These are phyloP conservation scores for Thuja plicata DNA, from an alignment of 83 land plant genomes.

Conservation along the genomic window DNA sequence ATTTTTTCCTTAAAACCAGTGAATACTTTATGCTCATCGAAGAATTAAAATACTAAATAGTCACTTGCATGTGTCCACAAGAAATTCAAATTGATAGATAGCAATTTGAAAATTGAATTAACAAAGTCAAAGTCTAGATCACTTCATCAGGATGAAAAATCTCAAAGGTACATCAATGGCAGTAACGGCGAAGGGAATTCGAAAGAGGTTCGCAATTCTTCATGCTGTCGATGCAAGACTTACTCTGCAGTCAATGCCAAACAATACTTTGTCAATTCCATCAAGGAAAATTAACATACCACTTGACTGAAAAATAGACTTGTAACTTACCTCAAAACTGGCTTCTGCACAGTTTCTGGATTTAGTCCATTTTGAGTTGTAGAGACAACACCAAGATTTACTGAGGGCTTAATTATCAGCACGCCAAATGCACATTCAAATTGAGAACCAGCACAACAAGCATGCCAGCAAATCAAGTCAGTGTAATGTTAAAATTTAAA, in stretches of 20 bases:
- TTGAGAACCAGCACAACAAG: neutral
- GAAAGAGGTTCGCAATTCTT: neutral
- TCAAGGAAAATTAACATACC: neutral
- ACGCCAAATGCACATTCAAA: constrained; percentile 3
- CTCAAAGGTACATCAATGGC: neutral
- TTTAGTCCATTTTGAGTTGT: constrained; percentile 26
- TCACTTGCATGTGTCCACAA: constrained; percentile 8
- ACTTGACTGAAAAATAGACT: neutral
- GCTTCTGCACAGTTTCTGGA: constrained; percentile 34
- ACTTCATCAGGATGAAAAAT: constrained; percentile 2
- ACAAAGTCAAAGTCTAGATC: neutral
- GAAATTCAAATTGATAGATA: neutral
- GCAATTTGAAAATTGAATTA: constrained; percentile 1
- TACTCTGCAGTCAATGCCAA: constrained; percentile 15
- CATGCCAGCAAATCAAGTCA: neutral
- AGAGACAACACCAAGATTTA: constrained; percentile 23
- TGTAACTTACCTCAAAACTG: constrained; percentile 41
- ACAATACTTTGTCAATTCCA: neutral
- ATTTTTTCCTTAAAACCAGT: neutral
- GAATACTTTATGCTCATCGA: neutral
- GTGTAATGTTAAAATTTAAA: neutral
- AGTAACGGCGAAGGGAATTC: neutral
- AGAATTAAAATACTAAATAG: constrained; percentile 7
- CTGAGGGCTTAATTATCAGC: constrained; percentile 25
- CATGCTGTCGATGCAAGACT: constrained; percentile 15